Evolutionary conservation across 1,284 basidiomycete genomes (phyloP).

Genomic region (Trichosporon sp.): DNA sequence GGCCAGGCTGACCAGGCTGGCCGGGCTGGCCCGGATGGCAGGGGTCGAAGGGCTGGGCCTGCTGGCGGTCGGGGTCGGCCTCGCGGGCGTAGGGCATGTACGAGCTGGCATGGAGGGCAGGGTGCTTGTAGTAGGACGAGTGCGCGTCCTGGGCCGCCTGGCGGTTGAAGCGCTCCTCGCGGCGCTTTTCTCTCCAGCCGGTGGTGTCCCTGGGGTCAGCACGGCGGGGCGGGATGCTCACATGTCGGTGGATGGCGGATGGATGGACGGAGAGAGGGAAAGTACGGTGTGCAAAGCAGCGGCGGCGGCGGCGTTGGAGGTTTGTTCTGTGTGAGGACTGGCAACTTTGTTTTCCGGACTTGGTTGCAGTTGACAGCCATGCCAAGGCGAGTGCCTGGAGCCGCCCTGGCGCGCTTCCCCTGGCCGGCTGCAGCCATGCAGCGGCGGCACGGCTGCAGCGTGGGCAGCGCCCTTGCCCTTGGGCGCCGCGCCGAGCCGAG

Average conservation of each 20-base stretch:
- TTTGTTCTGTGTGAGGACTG: neutral
- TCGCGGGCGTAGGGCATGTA: slow-evolving; percentile 20
- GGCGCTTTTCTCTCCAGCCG: slow-evolving; percentile 16
- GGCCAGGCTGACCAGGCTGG: neutral
- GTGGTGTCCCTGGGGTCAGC: slow-evolving; percentile 31
- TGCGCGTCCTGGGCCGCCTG: slow-evolving; percentile 39
- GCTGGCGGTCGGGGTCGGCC: slow-evolving; percentile 12
- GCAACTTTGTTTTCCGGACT: neutral
- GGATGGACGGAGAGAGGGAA: neutral
- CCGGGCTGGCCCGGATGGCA: neutral
- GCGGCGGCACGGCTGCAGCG: too few relatives aligned
- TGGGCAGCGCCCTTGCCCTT: too few relatives aligned
- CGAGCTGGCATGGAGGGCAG: slow-evolving; percentile 35
- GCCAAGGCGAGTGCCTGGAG: neutral
- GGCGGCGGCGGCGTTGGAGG: neutral
- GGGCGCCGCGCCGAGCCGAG: too few relatives aligned
- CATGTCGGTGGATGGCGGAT: neutral
- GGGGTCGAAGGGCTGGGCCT: slow-evolving; percentile 21
- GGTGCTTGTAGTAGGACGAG: slow-evolving; percentile 44
- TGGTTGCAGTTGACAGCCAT: neutral
- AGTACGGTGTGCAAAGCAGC: neutral
- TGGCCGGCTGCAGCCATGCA: neutral
- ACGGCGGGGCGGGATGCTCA: neutral
- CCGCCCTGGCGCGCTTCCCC: neutral
- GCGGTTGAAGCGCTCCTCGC: slow-evolving; percentile 38